Percentiles rank a stretch among this genome's conserved stretches.
Evolutionary conservation across 768 basidiomycete species (phyloP).

Genomic region (Tubosaeta brunneosetosa): DNA sequence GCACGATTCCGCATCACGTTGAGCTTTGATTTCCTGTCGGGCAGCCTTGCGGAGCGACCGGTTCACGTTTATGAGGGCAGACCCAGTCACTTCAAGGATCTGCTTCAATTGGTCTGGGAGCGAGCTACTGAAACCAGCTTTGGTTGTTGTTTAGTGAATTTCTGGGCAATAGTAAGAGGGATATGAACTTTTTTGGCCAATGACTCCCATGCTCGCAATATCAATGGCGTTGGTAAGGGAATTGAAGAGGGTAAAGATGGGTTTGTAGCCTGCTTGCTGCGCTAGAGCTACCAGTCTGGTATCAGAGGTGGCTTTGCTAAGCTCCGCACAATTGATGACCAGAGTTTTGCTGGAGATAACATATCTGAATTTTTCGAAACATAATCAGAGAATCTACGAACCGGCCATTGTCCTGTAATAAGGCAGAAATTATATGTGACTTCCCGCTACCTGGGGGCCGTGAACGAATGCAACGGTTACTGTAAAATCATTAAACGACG

Average conservation of each 20-base stretch:
- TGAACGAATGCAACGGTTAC: constrained; percentile 76
- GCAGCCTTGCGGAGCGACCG: constrained; percentile 44
- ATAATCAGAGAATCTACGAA: constrained; percentile 17
- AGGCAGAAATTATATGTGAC: constrained; percentile 48
- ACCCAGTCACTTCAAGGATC: constrained; percentile 74
- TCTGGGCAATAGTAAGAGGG: background rate
- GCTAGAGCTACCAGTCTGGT: constrained; percentile 69
- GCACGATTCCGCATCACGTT: constrained; percentile 33
- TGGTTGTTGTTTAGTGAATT: constrained; percentile 1
- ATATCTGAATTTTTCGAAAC: background rate
- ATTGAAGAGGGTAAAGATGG: constrained; percentile 80
- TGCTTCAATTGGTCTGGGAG: constrained; percentile 79
- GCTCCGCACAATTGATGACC: constrained; percentile 76
- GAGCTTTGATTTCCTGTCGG: constrained; percentile 35
- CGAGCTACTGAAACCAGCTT: constrained; percentile 80
- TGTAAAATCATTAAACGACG: constrained; percentile 25
- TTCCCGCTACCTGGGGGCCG: constrained; percentile 83
- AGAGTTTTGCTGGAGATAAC: constrained; percentile 52
- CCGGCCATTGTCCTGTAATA: constrained; percentile 54
- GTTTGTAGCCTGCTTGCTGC: constrained; percentile 82
- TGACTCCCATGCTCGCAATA: constrained; percentile 88
- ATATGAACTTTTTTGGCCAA: constrained; percentile 80
- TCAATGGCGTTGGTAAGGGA: constrained; percentile 82
- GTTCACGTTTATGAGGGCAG: constrained; percentile 63
- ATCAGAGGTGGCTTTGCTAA: constrained; percentile 69